These are phyloP conservation scores for Verticillium tricorpus DNA, from an alignment of 2,329 filamentous ascomycete species.

Conservation along the genomic window DNA sequence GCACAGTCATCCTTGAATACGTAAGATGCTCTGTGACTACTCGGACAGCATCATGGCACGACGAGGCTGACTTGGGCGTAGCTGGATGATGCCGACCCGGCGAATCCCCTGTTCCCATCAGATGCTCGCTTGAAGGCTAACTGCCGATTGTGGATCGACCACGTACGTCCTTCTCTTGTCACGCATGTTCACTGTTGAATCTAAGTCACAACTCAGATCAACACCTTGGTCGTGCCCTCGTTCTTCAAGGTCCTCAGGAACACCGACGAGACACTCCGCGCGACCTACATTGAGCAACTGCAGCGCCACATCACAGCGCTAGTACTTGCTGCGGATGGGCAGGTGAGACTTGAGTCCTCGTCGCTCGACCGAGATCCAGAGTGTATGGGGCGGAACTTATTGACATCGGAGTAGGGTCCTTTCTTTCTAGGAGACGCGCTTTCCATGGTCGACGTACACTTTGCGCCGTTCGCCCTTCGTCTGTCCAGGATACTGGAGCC, in stretches of 20 bases:
- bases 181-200: not conserved
- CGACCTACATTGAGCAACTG: slow-evolving; percentile 55
- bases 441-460: slow-evolving; percentile 68
- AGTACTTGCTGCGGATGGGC: slow-evolving; percentile 42
- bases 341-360: slow-evolving; percentile 19
- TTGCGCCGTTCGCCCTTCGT: slow-evolving; percentile 71
- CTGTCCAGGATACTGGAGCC: slow-evolving; percentile 57
- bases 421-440: slow-evolving; percentile 57
- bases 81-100: slow-evolving; percentile 68
- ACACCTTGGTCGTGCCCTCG: slow-evolving; percentile 67
- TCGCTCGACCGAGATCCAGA: not conserved
- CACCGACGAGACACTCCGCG: slow-evolving; percentile 54
- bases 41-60: not conserved
- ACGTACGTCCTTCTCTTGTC: slow-evolving; percentile 46
- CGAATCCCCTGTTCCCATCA: slow-evolving; percentile 58
- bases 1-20: slow-evolving; percentile 80
- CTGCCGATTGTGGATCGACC: slow-evolving; percentile 75
- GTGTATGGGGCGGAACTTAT: not conserved
- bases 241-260: slow-evolving; percentile 73
- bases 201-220: slow-evolving; percentile 47
- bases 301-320: slow-evolving; percentile 56
- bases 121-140: slow-evolving; percentile 65
- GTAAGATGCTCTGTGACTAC: slow-evolving; percentile 36
- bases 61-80: slow-evolving; percentile 19
- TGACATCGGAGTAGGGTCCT: slow-evolving; percentile 43